These are phyloP conservation scores for Cryptosporidium sp. DNA, from an alignment of 169 alveolate species.

Conservation along the genomic window DNA sequence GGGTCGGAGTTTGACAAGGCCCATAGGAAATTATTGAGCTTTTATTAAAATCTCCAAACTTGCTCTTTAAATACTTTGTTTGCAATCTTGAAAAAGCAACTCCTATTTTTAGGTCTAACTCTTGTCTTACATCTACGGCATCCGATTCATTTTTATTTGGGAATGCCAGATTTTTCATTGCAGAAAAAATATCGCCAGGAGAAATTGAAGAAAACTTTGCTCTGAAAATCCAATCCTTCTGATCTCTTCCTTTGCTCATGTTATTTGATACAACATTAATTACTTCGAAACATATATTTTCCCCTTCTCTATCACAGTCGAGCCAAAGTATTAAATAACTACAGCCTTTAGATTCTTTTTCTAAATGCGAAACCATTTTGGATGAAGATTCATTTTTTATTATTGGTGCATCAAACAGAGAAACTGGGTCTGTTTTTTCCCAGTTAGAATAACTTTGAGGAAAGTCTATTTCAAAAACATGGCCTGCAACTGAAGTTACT, in stretches of 20 bases:
- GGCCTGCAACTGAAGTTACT: constrained; percentile 95
- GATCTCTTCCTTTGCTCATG: constrained; percentile 80
- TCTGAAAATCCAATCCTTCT: constrained; percentile 85
- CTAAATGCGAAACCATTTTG: constrained; percentile 88
- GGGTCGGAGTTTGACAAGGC: constrained; percentile 98
- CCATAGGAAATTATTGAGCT: constrained; percentile 93
- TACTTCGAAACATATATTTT: constrained; percentile 99
- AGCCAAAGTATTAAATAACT: constrained; percentile 96
- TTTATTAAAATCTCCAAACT: constrained; percentile 88
- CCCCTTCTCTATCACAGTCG: constrained; percentile 99
- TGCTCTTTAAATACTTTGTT: constrained; percentile 85
- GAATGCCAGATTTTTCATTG: constrained; percentile 89
- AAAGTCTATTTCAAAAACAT: constrained; percentile 95
- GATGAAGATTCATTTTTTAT: constrained; percentile 84
- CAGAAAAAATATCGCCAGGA: constrained; percentile 90
- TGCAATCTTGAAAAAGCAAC: constrained; percentile 85
- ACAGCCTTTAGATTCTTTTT: constrained; percentile 90
- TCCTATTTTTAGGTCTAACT: constrained; percentile 94
- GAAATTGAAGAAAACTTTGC: constrained; percentile 98
- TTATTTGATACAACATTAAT: constrained; percentile 81
- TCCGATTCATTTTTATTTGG: constrained; percentile 94
- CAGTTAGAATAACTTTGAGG: constrained; percentile 93
- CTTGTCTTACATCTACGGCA: constrained; percentile 98
- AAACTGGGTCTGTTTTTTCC: constrained; percentile 93
- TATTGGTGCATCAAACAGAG: constrained; percentile 94